A percentile compares a stretch with the other conserved stretches of the same genome.
These are phyloP conservation scores for Detonula confervacea DNA, from an alignment of 352 stramenopile species.

Conservation along the genomic window DNA sequence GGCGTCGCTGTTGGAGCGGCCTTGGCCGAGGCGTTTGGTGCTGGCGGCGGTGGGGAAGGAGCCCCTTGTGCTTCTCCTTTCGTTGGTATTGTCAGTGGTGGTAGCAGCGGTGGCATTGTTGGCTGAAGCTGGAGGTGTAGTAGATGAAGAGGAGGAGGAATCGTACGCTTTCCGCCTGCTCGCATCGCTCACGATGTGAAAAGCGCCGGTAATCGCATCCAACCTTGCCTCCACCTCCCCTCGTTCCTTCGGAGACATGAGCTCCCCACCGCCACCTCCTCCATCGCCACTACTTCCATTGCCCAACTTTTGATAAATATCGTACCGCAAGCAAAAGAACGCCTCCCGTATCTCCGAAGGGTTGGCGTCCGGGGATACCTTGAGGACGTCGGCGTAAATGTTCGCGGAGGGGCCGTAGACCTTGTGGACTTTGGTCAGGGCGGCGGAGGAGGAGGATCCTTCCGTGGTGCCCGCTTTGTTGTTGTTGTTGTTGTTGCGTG, in stretches of 20 bases:
- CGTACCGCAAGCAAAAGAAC: constrained; percentile 55
- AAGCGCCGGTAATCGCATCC: constrained; percentile 36
- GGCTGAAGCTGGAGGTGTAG: too few species aligned
- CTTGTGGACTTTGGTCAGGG: not conserved
- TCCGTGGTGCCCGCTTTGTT: too few species aligned
- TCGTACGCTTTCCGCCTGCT: constrained; percentile 27
- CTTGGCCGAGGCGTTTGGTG: too few species aligned
- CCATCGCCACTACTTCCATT: not conserved
- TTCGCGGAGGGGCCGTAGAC: constrained; percentile 38
- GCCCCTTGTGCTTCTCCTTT: too few species aligned
- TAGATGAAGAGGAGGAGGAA: not conserved
- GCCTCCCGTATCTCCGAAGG: constrained; percentile 44
- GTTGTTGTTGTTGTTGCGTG: too few species aligned
- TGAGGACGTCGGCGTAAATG: constrained; percentile 36
- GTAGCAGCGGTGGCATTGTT: too few species aligned
- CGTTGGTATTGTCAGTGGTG: too few species aligned
- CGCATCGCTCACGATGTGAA: constrained; percentile 43
- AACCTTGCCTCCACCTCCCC: constrained; percentile 28
- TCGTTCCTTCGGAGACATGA: constrained; percentile 15
- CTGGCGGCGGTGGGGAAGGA: too few species aligned
- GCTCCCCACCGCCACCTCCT: not conserved
- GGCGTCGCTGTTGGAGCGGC: not conserved
- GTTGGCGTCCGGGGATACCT: constrained; percentile 15
- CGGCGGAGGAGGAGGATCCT: too few species aligned
- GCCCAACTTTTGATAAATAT: constrained; percentile 31